phyloP scores from a whole-genome alignment of 192 early-diverging fungal genomes.

The Coemansia sp. region DNA sequence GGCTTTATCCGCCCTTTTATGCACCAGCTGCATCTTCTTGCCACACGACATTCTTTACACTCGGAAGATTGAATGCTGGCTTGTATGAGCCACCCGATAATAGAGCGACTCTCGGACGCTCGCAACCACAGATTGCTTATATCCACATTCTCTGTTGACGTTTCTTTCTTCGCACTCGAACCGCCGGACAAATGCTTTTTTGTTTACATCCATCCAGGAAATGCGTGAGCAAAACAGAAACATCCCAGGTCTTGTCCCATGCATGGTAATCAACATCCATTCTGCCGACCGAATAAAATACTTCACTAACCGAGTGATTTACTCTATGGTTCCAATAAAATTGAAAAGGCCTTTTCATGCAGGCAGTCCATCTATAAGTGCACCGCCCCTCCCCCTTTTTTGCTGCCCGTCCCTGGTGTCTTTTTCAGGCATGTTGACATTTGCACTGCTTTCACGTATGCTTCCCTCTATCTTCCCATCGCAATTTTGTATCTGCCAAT shows the following conservation, averaged over 20 bases:
- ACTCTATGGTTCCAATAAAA: not conserved
- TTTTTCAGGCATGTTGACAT: not conserved
- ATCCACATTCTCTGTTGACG: not conserved
- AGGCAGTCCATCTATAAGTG: not conserved
- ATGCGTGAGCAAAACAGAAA: conserved; percentile 6
- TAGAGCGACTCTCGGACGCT: not conserved
- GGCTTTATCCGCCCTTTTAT: not conserved
- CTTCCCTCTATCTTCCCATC: not conserved
- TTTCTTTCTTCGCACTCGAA: not conserved
- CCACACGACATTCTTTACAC: too few species aligned
- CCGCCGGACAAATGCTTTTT: not conserved
- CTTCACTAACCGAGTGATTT: not conserved
- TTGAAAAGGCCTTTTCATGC: not conserved
- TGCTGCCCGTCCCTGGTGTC: not conserved
- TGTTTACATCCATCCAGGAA: not conserved
- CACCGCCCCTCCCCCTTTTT: not conserved
- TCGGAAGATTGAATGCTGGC: too few species aligned
- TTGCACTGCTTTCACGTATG: not conserved
- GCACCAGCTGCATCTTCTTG: too few species aligned
- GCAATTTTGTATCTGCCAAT: not conserved
- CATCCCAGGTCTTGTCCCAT: conserved; percentile 2
- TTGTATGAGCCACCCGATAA: too few species aligned
- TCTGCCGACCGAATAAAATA: not conserved
- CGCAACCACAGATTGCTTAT: not conserved
- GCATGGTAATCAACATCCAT: conserved; percentile 6